phyloP scores from a whole-genome alignment of 1,284 basidiomycete genomes.

The Acaromyces ingoldii region DNA sequence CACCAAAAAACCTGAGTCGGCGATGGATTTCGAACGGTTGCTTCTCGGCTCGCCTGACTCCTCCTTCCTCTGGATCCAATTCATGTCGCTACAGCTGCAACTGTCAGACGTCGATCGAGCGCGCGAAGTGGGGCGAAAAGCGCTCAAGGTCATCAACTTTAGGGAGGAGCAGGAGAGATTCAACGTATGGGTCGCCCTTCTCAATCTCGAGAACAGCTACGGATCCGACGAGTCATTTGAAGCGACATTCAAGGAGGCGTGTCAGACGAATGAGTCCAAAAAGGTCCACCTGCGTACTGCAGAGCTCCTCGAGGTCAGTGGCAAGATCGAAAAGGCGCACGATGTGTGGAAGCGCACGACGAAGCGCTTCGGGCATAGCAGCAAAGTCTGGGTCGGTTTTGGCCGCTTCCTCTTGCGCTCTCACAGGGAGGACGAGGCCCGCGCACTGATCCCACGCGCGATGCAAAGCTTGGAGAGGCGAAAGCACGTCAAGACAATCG shows the following conservation, averaged over 20 bases:
- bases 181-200: slow-evolving; percentile 94
- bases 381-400: slow-evolving; percentile 86
- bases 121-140: slow-evolving; percentile 76
- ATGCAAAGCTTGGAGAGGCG: slow-evolving; percentile 88
- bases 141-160: slow-evolving; percentile 81
- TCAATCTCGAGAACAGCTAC: slow-evolving; percentile 92
- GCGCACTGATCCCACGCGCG: slow-evolving; percentile 79
- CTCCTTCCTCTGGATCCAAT: slow-evolving; percentile 97
- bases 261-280: slow-evolving; percentile 84
- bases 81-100: slow-evolving; percentile 96
- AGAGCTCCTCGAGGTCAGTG: slow-evolving; percentile 74
- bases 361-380: slow-evolving; percentile 90
- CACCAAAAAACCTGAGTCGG: slow-evolving; percentile 67
- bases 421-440: slow-evolving; percentile 70
- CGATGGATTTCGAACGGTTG: slow-evolving; percentile 87
- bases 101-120: slow-evolving; percentile 94
- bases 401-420: slow-evolving; percentile 70
- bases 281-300: slow-evolving; percentile 79
- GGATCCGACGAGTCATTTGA: slow-evolving; percentile 71
- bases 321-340: slow-evolving; percentile 57
- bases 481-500: slow-evolving; percentile 92
- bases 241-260: slow-evolving; percentile 79
- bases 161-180: slow-evolving; percentile 93
- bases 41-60: slow-evolving; percentile 94
- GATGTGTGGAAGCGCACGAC: slow-evolving; percentile 38